Base-by-base conservation (phyloP, 345 rosid genomes). In the Erodium maritimum region DNA sequence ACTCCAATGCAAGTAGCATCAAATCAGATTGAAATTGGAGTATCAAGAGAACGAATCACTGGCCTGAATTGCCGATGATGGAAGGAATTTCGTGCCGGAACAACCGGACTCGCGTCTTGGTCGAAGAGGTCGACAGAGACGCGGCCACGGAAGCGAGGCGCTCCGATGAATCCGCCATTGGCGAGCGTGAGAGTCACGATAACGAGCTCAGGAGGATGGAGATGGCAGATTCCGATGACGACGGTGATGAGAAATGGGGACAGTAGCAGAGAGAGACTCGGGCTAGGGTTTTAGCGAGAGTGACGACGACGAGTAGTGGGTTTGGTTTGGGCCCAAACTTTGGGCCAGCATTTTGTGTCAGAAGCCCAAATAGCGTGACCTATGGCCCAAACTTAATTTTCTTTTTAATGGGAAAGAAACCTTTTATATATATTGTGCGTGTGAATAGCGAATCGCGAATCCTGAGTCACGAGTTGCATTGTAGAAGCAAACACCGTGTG, bases 71-170 rank as follows among this genome's bases (percentile, higher is more conserved):
- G 17, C 58, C 54, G 55, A 80, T 63, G 50, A 82, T 62, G 23
- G 79, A 64, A 57, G 90, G 87, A 71, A 86, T 67, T 48, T 84
- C 87, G 48, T 76, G 50, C 29, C 88, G 81, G 75, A 91, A 91
- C 67, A 91, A 79, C 74, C 75, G 75, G 69, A 75, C 17, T 57
- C 98, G 84, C 21, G 23, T 58, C 58, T 79, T 78, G 66, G 93
- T 74, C 54, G 98, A 86, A 55, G 79, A 52, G 46, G 95, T 77
- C 56, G 90, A 72, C 72, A 88, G 86, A 0, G 79, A 71, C 14
- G 61, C 77, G 33, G 85, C 66, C 37, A 91, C 65, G 64, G 95
- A 66, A 65, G 69, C 56, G 37, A 88, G 79, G 63, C 77, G 65
- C 64, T 82, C 85, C 55, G 74, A 9, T 14, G 83, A 77, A 66